A percentile compares a stretch with the other conserved stretches of the same genome.
These are phyloP conservation scores for Cercospora sojina DNA, from an alignment of 2,329 filamentous ascomycete species.

Conservation along the genomic window DNA sequence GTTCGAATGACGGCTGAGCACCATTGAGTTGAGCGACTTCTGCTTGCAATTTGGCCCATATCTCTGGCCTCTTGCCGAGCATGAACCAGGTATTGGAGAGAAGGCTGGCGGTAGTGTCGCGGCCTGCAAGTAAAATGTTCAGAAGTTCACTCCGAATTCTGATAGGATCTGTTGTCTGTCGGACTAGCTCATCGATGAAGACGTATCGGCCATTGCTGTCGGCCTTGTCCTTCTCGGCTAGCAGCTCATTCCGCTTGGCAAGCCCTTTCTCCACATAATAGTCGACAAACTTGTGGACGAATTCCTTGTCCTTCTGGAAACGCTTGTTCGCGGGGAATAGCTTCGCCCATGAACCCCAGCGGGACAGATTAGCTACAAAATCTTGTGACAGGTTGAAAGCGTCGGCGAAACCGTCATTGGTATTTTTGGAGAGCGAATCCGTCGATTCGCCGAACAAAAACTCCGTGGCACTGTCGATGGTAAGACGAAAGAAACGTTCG, in stretches of 20 bases:
- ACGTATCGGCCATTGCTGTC: constrained; percentile 44
- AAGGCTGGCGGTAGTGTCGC: constrained; percentile 55
- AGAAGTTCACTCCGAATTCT: constrained; percentile 51
- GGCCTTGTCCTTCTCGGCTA: constrained; percentile 36
- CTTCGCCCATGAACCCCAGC: constrained; percentile 29
- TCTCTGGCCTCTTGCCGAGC: constrained; percentile 35
- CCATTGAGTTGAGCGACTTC: constrained; percentile 34
- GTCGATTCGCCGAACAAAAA: constrained; percentile 62
- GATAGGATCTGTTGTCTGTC: constrained; percentile 49
- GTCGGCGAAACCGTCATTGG: constrained; percentile 35
- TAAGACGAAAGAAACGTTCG: constrained; percentile 63
- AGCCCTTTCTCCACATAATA: constrained; percentile 50
- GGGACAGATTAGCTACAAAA: constrained; percentile 28
- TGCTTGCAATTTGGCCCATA: constrained; percentile 34
- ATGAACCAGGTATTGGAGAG: constrained; percentile 50
- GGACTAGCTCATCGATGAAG: constrained; percentile 51
- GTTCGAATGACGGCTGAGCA: constrained; percentile 44
- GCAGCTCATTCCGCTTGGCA: constrained; percentile 32
- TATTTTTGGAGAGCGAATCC: constrained; percentile 30
- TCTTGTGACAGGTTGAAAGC: constrained; percentile 38
- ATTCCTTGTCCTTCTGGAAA: constrained; percentile 43
- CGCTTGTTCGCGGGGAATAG: constrained; percentile 36
- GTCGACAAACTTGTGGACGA: constrained; percentile 50
- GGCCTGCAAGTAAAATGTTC: constrained; percentile 54
- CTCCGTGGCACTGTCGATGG: constrained; percentile 65